Evolutionary conservation across 164 flowering plant genomes (phyloP), one percentile per base, ranked within the genome.

Genomic region (Stephania cephalantha): DNA sequence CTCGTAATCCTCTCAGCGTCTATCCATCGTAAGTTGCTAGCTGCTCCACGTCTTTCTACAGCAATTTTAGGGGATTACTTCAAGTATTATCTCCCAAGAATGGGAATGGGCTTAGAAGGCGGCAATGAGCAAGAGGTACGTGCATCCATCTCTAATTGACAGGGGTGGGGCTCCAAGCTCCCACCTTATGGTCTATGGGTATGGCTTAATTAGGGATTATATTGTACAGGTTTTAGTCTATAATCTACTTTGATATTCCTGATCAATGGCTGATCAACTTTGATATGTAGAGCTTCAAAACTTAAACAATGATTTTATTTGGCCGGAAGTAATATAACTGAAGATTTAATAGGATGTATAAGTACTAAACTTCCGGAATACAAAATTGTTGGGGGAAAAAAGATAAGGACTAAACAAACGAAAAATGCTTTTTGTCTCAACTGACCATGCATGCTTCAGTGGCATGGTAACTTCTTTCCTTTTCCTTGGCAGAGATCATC

Each of bases 1-100:
- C 78, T 95, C 46, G 78, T 89, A 31, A 79, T 83, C 64, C 70
- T 92, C 46, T 95, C 97, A 68, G 94, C 94, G 73, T 96, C 97
- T 78, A 87, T 96, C 68, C 94, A 90, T 81, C 89, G 89, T 22
- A 96, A 92, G 84, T 83, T 96, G 78, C 72, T 83, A 75, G 83
- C 80, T 64, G 94, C 90, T 70, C 91, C 91, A 35, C 88, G 88
- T 48, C 88, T 96, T 30, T 83, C 87, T 6, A 83, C 84, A 83
- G 88, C 84, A 72, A 85, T 94, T 71, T 94, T 94, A 76, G 73
- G 66, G 10, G 91, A 92, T 75, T 94, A 73, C 84, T 89, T 77
- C 82, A 78, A 86, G 44, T 86, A 81, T 70, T 87, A 89, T 79
- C 81, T 85, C 74, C 92, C 91, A 44, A 84, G 78, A 80, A 89